These are phyloP conservation scores for Tuber umbilicatum DNA, from an alignment of 495 filamentous ascomycete genomes.

Conservation along the genomic window DNA sequence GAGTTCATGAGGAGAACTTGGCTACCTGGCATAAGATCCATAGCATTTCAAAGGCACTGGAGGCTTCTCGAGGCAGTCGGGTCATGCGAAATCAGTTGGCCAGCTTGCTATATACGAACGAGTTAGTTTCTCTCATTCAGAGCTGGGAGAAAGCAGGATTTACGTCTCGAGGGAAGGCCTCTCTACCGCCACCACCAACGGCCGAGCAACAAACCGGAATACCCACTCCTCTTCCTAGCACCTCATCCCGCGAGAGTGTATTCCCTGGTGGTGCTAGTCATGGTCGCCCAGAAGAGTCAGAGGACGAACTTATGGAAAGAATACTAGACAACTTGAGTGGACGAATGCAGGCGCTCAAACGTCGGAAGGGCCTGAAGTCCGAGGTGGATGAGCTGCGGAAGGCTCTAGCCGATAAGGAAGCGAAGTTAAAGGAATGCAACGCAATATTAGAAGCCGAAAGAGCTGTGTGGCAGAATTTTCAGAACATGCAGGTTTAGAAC, in stretches of 20 bases:
- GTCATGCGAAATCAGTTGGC: neutral
- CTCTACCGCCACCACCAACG: neutral
- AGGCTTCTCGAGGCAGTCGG: neutral
- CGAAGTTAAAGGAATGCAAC: constrained; percentile 32
- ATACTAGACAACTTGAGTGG: constrained; percentile 27
- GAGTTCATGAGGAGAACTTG: neutral
- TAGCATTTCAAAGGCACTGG: neutral
- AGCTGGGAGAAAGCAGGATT: neutral
- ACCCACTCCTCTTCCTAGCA: neutral
- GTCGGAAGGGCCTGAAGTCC: constrained; percentile 30
- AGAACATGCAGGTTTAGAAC: constrained; percentile 1
- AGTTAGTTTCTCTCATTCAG: neutral
- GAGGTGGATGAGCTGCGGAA: constrained; percentile 30
- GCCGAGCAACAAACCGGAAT: neutral
- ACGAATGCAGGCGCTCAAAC: constrained; percentile 31
- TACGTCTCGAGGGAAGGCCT: neutral
- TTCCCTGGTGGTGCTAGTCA: constrained; percentile 5
- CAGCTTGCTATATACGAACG: constrained; percentile 2
- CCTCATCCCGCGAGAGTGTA: neutral
- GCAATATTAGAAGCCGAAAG: constrained; percentile 30
- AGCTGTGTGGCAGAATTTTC: constrained; percentile 23
- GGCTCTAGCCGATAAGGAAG: constrained; percentile 29
- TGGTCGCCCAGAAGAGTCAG: constrained; percentile 15
- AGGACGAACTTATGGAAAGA: constrained; percentile 28
- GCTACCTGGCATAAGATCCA: neutral